A percentile compares a stretch with the other conserved stretches of the same genome.
Evolutionary conservation across 2,329 filamentous ascomycete species (phyloP).

Genomic region (Apiospora rasikravindrae): DNA sequence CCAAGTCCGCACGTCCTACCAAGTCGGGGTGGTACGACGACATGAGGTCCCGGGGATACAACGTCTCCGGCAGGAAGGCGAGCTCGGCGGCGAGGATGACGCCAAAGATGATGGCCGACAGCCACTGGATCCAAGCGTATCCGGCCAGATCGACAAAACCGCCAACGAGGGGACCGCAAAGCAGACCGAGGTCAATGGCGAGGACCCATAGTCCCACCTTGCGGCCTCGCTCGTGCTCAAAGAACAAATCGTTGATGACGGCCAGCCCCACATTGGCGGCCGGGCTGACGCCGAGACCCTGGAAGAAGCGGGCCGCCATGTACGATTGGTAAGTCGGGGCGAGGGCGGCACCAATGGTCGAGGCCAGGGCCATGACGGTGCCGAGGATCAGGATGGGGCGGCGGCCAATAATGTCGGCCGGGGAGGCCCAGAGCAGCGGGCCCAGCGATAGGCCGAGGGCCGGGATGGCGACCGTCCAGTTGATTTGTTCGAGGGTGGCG

Average conservation of each 20-base stretch:
- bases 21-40: constrained; percentile 35
- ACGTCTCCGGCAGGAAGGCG: constrained; percentile 58
- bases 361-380: constrained; percentile 40
- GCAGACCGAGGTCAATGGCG: constrained; percentile 57
- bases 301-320: constrained; percentile 64
- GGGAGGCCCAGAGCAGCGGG: constrained; percentile 54
- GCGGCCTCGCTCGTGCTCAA: constrained; percentile 59
- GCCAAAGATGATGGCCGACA: constrained; percentile 58
- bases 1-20: not conserved
- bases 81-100: constrained; percentile 53
- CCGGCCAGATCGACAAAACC: constrained; percentile 55
- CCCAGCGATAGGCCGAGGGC: constrained; percentile 55
- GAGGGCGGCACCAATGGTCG: constrained; percentile 41
- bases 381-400: constrained; percentile 53
- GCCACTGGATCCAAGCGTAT: constrained; percentile 59
- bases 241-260: constrained; percentile 60
- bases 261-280: constrained; percentile 60
- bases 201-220: constrained; percentile 63
- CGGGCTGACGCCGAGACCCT: constrained; percentile 60
- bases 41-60: constrained; percentile 60
- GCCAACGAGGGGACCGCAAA: constrained; percentile 52
- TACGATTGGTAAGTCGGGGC: constrained; percentile 51
- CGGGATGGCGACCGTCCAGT: constrained; percentile 61
- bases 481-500: constrained; percentile 52
- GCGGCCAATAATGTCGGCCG: constrained; percentile 57